Evolutionary conservation across 140 eudicot species (phyloP).

Genomic region (Oenanthe javanica): DNA sequence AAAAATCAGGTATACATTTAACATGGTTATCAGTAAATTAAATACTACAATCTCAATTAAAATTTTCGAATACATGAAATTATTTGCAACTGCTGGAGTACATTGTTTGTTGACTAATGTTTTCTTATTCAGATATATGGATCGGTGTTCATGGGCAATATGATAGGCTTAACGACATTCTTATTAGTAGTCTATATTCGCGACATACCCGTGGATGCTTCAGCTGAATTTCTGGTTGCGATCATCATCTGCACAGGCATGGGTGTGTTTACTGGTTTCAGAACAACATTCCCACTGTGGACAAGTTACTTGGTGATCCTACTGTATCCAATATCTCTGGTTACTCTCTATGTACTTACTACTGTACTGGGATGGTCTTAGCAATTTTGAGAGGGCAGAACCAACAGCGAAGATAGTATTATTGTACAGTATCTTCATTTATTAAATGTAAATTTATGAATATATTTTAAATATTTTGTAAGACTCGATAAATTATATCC

Average conservation of each 20-base stretch:
- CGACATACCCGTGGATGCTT: conserved; percentile 31
- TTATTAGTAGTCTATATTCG: conserved; percentile 29
- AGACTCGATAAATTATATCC: too few species aligned
- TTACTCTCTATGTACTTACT: conserved; percentile 37
- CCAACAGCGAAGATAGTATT: neutral
- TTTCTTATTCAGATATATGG: conserved; percentile 27
- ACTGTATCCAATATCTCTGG: conserved; percentile 35
- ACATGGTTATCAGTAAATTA: neutral
- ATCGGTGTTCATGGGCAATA: conserved; percentile 28
- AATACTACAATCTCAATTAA: neutral
- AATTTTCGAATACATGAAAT: neutral
- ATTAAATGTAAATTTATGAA: neutral
- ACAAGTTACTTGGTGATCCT: conserved; percentile 27
- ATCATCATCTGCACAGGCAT: conserved; percentile 25
- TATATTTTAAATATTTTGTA: neutral
- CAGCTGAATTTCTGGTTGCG: conserved; percentile 50
- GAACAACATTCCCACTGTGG: conserved; percentile 40
- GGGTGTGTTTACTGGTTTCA: conserved; percentile 38
- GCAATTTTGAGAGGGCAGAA: neutral
- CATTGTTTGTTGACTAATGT: neutral
- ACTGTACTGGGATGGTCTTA: conserved; percentile 35
- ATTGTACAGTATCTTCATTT: neutral
- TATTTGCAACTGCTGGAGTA: neutral
- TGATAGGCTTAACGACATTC: conserved; percentile 36
- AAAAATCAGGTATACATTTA: neutral